These are phyloP conservation scores for Falciphora oryzae DNA, from an alignment of 2,329 filamentous ascomycete species.

Conservation along the genomic window DNA sequence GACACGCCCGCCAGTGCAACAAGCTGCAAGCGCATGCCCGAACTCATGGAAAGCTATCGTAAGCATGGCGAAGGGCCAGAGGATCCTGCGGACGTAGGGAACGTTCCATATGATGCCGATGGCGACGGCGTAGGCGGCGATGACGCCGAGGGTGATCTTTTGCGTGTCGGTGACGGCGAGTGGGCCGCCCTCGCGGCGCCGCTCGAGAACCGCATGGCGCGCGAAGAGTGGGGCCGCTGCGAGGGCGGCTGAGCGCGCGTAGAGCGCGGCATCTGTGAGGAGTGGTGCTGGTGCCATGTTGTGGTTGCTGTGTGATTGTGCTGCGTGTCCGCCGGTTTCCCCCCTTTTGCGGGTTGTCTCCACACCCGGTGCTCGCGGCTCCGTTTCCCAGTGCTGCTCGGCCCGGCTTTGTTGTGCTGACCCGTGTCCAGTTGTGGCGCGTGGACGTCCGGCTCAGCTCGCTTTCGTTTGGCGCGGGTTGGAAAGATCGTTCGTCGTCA, in stretches of 20 bases:
- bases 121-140: constrained; percentile 49
- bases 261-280: not conserved
- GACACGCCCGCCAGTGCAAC: constrained; percentile 67
- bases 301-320: not conserved
- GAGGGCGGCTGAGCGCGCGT: constrained; percentile 8
- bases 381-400: not conserved
- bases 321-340: not conserved
- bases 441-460: not conserved
- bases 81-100: constrained; percentile 65
- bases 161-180: constrained; percentile 62
- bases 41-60: constrained; percentile 81
- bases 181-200: constrained; percentile 27
- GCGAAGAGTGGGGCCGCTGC: constrained; percentile 27
- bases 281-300: constrained; percentile 7
- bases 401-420: too few species aligned
- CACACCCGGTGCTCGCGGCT: not conserved
- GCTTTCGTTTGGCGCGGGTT: not conserved
- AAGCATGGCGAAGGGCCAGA: constrained; percentile 87
- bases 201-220: constrained; percentile 23
- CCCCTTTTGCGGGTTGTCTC: too few species aligned
- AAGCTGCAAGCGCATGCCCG: constrained; percentile 66
- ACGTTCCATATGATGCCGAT: constrained; percentile 77
- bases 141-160: constrained; percentile 63
- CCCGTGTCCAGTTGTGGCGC: too few species aligned
- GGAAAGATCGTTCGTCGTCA: not conserved